Conservation (phyloP, 2,329 filamentous ascomycete genomes). For the Talaromyces islandicus region DNA sequence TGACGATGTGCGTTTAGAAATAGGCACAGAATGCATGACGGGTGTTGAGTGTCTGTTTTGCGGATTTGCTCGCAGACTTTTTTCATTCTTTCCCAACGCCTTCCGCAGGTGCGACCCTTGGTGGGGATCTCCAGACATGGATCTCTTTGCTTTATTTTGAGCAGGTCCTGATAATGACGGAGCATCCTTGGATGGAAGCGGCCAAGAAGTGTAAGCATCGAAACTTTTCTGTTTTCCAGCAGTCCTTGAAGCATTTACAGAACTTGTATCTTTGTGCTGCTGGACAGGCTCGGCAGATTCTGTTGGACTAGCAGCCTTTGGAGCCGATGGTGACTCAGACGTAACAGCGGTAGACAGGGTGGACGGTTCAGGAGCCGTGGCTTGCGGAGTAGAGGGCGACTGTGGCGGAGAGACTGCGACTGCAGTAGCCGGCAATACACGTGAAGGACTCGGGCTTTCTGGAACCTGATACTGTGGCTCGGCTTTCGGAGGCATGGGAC, state of each 20-base stretch:
- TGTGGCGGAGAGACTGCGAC: not conserved
- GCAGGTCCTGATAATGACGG: conserved; percentile 7
- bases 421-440: not conserved
- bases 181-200: conserved; percentile 1
- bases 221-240: not conserved
- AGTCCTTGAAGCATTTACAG: not conserved
- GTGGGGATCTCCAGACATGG: conserved; percentile 17
- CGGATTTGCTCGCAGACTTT: not conserved
- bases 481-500: conserved; percentile 16
- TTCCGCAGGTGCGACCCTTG: conserved; percentile 11
- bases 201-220: conserved; percentile 6
- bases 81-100: conserved; percentile 4
- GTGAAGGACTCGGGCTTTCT: conserved; percentile 13
- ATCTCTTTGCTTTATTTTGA: conserved; percentile 12
- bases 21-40: not conserved
- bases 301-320: not conserved
- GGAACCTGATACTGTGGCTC: conserved; percentile 8
- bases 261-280: not conserved
- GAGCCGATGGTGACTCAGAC: not conserved
- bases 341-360: not conserved
- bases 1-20: conserved; percentile 16
- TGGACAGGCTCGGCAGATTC: not conserved
- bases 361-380: not conserved
- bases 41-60: not conserved
- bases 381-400: conserved; percentile 3